Percentiles rank a stretch among this genome's conserved stretches.
These are phyloP conservation scores for Coemansia sp. DNA, from an alignment of 192 early-diverging fungal species.

Conservation along the genomic window DNA sequence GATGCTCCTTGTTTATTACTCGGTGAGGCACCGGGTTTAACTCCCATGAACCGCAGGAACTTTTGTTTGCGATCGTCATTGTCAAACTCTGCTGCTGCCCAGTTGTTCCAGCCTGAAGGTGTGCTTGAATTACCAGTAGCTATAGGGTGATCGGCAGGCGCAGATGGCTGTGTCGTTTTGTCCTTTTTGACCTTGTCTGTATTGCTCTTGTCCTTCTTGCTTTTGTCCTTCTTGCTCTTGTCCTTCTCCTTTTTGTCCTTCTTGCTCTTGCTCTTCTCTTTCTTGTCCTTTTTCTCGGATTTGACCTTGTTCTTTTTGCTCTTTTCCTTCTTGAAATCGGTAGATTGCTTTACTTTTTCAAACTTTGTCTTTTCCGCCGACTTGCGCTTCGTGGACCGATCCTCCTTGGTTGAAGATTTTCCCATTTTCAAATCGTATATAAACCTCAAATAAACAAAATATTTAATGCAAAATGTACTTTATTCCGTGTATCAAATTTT, in stretches of 20 bases:
- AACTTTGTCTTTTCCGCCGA: neutral
- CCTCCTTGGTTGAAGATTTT: conserved; percentile 2
- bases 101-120: conserved; percentile 47
- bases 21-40: conserved; percentile 12
- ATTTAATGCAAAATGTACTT: neutral
- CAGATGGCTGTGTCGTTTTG: neutral
- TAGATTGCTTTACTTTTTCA: conserved; percentile 2
- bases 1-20: conserved; percentile 7
- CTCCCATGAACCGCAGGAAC: conserved; percentile 51
- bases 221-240: conserved; percentile 8
- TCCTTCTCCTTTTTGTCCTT: conserved; percentile 16
- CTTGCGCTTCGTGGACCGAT: conserved; percentile 2
- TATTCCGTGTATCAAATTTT: neutral
- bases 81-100: conserved; percentile 40
- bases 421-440: conserved; percentile 1
- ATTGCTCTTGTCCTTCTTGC: conserved; percentile 14
- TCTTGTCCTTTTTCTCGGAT: conserved; percentile 10
- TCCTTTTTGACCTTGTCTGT: conserved; percentile 14
- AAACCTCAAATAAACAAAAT: neutral
- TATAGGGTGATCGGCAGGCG: neutral
- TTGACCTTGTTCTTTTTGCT: conserved; percentile 7
- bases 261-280: conserved; percentile 14
- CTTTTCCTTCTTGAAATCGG: conserved; percentile 9
- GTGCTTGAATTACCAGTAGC: neutral
- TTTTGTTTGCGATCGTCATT: conserved; percentile 46